Evolutionary conservation across 2,329 filamentous ascomycete species (phyloP).

Genomic region (Aspergillus uvarum): DNA sequence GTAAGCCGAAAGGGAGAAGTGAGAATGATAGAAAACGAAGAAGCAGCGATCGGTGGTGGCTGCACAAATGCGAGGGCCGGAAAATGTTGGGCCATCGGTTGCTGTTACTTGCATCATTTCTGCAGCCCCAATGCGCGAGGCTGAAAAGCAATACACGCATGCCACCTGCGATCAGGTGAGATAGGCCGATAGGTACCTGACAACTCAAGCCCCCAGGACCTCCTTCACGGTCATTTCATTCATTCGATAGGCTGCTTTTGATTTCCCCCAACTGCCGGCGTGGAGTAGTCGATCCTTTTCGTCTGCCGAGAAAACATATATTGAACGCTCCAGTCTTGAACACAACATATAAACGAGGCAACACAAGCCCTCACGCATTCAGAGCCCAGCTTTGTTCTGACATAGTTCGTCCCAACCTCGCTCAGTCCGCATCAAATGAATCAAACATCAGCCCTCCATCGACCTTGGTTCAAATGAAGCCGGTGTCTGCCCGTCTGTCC

Average conservation of each 20-base stretch:
- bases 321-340: neutral
- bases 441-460: slow-evolving; percentile 4
- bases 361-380: neutral
- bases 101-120: slow-evolving; percentile 7
- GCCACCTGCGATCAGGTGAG: slow-evolving; percentile 1
- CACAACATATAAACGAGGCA: neutral
- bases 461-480: neutral
- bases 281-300: neutral
- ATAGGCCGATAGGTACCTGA: neutral
- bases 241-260: neutral
- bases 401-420: neutral
- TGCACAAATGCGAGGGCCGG: slow-evolving; percentile 10
- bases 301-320: neutral
- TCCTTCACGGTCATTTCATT: neutral
- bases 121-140: slow-evolving; percentile 19
- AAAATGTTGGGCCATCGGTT: slow-evolving; percentile 8
- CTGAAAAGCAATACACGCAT: slow-evolving; percentile 13
- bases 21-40: neutral
- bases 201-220: neutral
- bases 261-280: neutral
- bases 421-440: slow-evolving; percentile 16
- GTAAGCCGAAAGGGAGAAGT: neutral
- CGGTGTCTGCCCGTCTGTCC: slow-evolving; percentile 13
- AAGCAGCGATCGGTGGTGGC: neutral
- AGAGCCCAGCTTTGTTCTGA: neutral